These are phyloP conservation scores for Hepatocystis sp. DNA, from an alignment of 169 alveolate genomes.

Conservation along the genomic window DNA sequence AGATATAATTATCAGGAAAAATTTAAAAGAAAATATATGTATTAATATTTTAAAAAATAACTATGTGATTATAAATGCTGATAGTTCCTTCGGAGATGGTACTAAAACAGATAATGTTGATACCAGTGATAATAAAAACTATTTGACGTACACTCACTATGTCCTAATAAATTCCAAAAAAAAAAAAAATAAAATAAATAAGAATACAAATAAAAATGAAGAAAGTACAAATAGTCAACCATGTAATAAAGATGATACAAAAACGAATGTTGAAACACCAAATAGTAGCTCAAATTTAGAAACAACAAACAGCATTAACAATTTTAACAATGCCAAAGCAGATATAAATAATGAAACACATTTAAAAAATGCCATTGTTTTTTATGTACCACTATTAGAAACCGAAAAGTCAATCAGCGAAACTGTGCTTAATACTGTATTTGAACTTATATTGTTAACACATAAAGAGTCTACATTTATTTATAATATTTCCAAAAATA, in stretches of 20 bases:
- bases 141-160: constrained; percentile 10
- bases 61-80: constrained; percentile 16
- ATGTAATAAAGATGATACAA: too few species aligned
- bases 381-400: constrained; percentile 61
- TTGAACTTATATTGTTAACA: constrained; percentile 8
- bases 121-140: background rate
- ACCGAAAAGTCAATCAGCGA: constrained; percentile 70
- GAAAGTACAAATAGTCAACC: too few species aligned
- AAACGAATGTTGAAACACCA: too few species aligned
- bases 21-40: constrained; percentile 34
- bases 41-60: constrained; percentile 30
- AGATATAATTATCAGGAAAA: constrained; percentile 56
- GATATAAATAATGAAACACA: constrained; percentile 13
- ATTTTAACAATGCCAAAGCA: too few species aligned
- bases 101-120: background rate
- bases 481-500: constrained; percentile 17
- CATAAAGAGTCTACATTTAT: constrained; percentile 19
- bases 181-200: too few species aligned
- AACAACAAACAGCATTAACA: too few species aligned
- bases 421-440: constrained; percentile 14
- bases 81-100: too few species aligned
- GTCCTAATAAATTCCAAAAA: too few species aligned
- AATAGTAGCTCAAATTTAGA: too few species aligned
- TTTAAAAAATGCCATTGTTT: constrained; percentile 46
- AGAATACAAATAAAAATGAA: too few species aligned